A percentile compares a stretch with the other conserved stretches of the same genome.
Conservation (phyloP, 2,329 filamentous ascomycete genomes). For the Verruconis gallopava region DNA sequence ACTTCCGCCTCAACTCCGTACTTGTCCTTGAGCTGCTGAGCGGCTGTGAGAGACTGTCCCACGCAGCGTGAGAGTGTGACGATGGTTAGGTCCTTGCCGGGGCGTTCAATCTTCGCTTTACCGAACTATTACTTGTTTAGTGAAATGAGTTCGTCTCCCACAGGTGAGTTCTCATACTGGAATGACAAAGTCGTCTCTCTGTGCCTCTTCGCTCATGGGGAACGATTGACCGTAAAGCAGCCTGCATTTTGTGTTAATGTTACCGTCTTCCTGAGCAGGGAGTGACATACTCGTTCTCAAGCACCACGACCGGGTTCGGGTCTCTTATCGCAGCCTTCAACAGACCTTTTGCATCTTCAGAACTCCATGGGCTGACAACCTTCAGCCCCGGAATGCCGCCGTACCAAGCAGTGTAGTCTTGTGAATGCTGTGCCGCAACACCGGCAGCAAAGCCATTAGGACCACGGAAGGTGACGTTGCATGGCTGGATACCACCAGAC, state of each 20-base stretch:
- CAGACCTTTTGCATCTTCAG: conserved; percentile 96
- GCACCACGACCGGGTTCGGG: conserved; percentile 81
- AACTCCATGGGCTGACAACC: conserved; percentile 90
- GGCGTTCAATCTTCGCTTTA: conserved; percentile 97
- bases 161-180: conserved; percentile 43
- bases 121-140: conserved; percentile 46
- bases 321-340: conserved; percentile 96
- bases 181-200: conserved; percentile 91
- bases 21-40: conserved; percentile 86
- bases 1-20: conserved; percentile 94
- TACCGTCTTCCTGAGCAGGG: conserved; percentile 8
- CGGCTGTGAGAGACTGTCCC: conserved; percentile 77
- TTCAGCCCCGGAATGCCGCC: conserved; percentile 95
- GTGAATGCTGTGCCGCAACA: conserved; percentile 95
- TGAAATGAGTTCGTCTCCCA: neutral
- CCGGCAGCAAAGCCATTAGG: conserved; percentile 96
- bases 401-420: conserved; percentile 98
- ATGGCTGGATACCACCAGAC: conserved; percentile 98
- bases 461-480: conserved; percentile 98
- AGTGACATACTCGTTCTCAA: conserved; percentile 36
- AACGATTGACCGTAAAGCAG: conserved; percentile 84
- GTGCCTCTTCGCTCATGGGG: conserved; percentile 93
- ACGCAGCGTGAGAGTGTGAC: conserved; percentile 92
- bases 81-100: conserved; percentile 90
- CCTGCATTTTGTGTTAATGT: conserved; percentile 29